Conservation (phyloP, 2,329 filamentous ascomycete species). For the Hypomyces rosellus region DNA sequence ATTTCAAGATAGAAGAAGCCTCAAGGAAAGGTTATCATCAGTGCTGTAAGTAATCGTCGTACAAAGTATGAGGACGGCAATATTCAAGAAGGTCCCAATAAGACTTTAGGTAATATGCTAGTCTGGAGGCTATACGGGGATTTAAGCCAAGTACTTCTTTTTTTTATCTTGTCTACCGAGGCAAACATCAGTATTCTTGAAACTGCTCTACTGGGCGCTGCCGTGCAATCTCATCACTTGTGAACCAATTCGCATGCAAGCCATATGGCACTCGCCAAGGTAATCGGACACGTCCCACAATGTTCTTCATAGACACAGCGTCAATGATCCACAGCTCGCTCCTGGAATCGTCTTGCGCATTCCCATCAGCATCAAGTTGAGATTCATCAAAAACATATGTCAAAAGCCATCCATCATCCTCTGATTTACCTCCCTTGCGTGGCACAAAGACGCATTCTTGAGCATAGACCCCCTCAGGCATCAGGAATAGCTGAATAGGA, state of each 20-base stretch:
- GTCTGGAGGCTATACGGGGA: too few species aligned
- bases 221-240: constrained; percentile 41
- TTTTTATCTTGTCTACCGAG: too few species aligned
- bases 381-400: constrained; percentile 66
- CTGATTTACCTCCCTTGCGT: constrained; percentile 31
- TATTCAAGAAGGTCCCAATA: too few species aligned
- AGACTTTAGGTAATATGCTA: too few species aligned
- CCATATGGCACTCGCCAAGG: constrained; percentile 66
- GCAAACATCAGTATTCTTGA: not conserved
- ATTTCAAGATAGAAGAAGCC: too few species aligned
- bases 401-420: constrained; percentile 63
- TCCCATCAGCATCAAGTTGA: constrained; percentile 48
- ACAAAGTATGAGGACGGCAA: too few species aligned
- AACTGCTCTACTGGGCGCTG: constrained; percentile 33
- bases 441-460: constrained; percentile 64
- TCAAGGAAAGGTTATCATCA: too few species aligned
- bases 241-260: constrained; percentile 58
- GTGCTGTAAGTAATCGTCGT: too few species aligned
- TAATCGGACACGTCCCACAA: constrained; percentile 52
- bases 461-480: constrained; percentile 56
- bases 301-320: constrained; percentile 53
- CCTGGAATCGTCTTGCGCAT: constrained; percentile 36
- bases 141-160: too few species aligned
- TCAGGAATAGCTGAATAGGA: constrained; percentile 54
- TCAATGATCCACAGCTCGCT: constrained; percentile 66